These are phyloP conservation scores for Malus sieversii DNA, from an alignment of 306 rosid species.

Conservation along the genomic window DNA sequence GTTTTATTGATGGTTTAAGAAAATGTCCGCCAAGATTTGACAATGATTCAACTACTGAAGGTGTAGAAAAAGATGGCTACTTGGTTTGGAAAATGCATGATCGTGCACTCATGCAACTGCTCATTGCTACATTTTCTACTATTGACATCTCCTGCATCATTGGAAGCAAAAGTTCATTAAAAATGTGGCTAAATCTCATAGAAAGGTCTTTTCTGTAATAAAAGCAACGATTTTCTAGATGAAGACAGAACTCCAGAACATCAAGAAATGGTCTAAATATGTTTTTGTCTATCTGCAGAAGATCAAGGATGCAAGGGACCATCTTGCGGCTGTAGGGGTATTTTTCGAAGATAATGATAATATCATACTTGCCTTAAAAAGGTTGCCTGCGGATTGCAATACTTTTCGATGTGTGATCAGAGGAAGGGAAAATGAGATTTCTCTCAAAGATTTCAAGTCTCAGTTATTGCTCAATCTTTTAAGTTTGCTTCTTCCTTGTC, in stretches of 20 bases:
- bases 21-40: too few relatives aligned
- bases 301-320: not conserved
- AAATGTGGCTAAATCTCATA: not conserved
- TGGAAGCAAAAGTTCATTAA: not conserved
- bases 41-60: too few relatives aligned
- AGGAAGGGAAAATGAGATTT: too few relatives aligned
- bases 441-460: too few relatives aligned
- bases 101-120: not conserved
- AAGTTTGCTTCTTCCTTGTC: not conserved
- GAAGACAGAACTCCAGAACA: not conserved
- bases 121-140: not conserved
- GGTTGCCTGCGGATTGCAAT: not conserved
- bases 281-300: not conserved
- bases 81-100: not conserved
- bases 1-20: too few relatives aligned
- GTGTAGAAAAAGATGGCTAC: too few relatives aligned
- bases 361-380: not conserved
- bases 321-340: not conserved
- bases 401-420: not conserved
- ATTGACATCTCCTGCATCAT: not conserved
- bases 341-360: not conserved
- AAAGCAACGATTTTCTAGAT: not conserved
- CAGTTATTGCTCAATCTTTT: not conserved
- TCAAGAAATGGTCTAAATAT: not conserved
- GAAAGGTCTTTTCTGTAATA: not conserved